phyloP scores from a whole-genome alignment of 805 yeast species.

The Myxozyma neglecta region DNA sequence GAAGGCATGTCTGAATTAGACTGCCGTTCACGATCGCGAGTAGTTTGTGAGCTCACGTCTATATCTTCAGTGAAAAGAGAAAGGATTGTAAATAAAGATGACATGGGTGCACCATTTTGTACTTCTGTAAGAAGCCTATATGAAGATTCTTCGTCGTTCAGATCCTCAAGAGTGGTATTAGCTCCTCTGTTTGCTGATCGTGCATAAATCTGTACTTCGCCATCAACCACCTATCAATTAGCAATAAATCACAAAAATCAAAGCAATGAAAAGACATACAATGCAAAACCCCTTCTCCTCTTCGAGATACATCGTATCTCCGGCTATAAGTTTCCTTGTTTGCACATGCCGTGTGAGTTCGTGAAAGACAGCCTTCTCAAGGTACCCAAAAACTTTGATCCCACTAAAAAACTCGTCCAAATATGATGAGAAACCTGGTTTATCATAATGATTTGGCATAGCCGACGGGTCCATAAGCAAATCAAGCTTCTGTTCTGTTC shows the following conservation, averaged over 20 bases:
- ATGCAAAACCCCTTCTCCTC: conserved; percentile 83
- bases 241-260: background rate
- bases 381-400: conserved; percentile 88
- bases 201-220: conserved; percentile 76
- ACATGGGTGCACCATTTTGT: conserved; percentile 58
- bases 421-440: conserved; percentile 59
- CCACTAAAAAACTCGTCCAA: conserved; percentile 88
- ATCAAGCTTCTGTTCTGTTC: conserved; percentile 50
- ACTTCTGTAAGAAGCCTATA: conserved; percentile 36
- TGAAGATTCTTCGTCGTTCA: conserved; percentile 1
- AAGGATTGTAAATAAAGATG: conserved; percentile 77
- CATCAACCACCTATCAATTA: conserved; percentile 62
- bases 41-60: conserved; percentile 24
- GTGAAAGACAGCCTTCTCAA: conserved; percentile 86
- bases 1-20: background rate
- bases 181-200: conserved; percentile 43
- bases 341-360: conserved; percentile 90
- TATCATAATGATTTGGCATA: conserved; percentile 38
- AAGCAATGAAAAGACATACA: conserved; percentile 40
- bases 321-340: conserved; percentile 75
- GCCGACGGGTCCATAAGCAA: conserved; percentile 44
- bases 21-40: background rate
- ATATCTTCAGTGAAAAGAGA: conserved; percentile 63
- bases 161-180: conserved; percentile 3
- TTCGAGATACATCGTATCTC: conserved; percentile 72